Base-by-base conservation (phyloP, 768 basidiomycete genomes). In the Lactarius trivialis region DNA sequence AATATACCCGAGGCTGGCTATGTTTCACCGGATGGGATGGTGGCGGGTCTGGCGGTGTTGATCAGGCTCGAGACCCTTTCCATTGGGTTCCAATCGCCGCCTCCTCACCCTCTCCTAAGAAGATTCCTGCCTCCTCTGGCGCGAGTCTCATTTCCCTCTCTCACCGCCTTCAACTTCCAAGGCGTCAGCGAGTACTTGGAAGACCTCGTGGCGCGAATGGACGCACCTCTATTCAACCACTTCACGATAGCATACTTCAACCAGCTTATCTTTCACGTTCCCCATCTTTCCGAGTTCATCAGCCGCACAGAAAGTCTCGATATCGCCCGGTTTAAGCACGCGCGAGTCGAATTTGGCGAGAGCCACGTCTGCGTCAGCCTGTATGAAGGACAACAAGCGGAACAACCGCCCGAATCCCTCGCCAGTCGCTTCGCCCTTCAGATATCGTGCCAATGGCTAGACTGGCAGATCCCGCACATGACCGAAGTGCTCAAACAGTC, bases 391-490 rank as follows among this genome's bases (percentile, higher is more conserved):
- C n/a, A 14, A 7, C 28, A 17, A 19, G 17, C 17, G 28, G 28
- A 52, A 2, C 30, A 3, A 17, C 28, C n/a, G n/a, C n/a, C n/a
- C 5, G 43, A 39, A 19, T 39, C 21, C 30, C 51, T n/a, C 4
- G 39, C 21, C 4, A 21, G 33, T 3, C 53, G 19, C 28, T 17
- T 54, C 4, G 17, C 12, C 7, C 26, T 55, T 11, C 15, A n/a
- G 8, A 50, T 61, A 19, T 30, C 26, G 2, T 61, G 60, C n/a
- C 3, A 4, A 1, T 15, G 4, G 9, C n/a, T 55, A 9, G 43
- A 55, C 11, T 48, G 54, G 45, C 60, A 61, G 12, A 19, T 61
- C 43, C 36, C n/a, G 2, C 55, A 54, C 6, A 24, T 61, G 9
- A 14, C 54, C 3, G 45, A 49, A 3, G 24, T 62, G 21, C 57